Conservation (phyloP, 139 green algal species). For the Chlorella sorokiniana region DNA sequence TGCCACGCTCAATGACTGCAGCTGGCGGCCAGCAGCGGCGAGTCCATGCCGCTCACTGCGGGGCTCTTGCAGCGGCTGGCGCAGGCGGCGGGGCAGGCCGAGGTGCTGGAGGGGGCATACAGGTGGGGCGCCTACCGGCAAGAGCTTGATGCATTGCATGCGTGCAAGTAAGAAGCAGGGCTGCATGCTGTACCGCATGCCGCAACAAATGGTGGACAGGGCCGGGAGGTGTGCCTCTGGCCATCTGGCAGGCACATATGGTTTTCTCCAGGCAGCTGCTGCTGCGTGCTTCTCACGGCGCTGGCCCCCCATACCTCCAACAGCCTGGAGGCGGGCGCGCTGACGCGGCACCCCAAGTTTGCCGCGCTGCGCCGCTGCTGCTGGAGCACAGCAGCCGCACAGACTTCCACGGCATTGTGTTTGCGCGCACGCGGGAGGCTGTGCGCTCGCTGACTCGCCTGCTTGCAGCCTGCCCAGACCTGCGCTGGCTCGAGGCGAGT, state of each 20-base stretch:
- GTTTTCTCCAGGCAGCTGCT: too few species aligned
- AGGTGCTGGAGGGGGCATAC: neutral
- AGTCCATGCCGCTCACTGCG: neutral
- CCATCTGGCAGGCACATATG: too few species aligned
- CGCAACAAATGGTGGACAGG: too few species aligned
- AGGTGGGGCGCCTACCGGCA: neutral
- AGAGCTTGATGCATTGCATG: neutral
- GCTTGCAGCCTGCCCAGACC: neutral
- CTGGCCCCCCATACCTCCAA: too few species aligned
- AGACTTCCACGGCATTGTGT: conserved; percentile 45
- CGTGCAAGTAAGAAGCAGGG: too few species aligned
- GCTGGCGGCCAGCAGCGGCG: neutral
- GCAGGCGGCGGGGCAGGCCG: neutral
- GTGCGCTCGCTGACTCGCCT: conserved; percentile 32
- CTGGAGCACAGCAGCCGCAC: neutral
- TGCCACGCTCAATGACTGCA: neutral
- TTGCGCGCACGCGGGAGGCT: conserved; percentile 36
- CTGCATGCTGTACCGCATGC: too few species aligned
- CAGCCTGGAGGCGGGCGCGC: neutral
- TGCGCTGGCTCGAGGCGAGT: conserved; percentile 23
- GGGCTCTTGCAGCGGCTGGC: neutral
- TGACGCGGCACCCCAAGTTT: conserved; percentile 32
- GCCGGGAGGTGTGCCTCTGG: too few species aligned
- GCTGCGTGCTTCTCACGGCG: too few species aligned
- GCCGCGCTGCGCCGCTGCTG: neutral